phyloP scores from a whole-genome alignment of 1,284 basidiomycete genomes.

The Leccinum subrobustum region DNA sequence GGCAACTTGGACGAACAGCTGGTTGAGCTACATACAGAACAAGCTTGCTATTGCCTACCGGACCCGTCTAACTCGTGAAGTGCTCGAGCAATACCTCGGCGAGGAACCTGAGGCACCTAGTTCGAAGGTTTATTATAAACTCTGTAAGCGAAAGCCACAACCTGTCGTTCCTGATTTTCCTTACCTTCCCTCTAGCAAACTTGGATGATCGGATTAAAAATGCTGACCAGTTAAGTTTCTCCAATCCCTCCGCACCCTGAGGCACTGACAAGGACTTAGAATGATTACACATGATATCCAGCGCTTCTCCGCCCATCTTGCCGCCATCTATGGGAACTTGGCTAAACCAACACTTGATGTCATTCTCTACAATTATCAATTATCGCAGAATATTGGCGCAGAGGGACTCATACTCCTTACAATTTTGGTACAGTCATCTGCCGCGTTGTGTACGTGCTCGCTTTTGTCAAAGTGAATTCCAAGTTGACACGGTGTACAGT shows the following conservation, averaged over 20 bases:
- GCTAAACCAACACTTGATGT: constrained; percentile 94
- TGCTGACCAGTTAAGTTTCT: constrained; percentile 76
- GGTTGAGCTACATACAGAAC: constrained; percentile 92
- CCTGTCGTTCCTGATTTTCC: background rate
- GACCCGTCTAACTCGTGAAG: constrained; percentile 81
- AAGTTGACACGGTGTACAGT: constrained; percentile 46
- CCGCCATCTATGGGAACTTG: constrained; percentile 92
- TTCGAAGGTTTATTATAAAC: constrained; percentile 88
- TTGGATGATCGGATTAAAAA: constrained; percentile 96
- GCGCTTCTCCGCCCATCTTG: constrained; percentile 88
- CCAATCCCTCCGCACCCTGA: background rate
- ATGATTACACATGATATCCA: constrained; percentile 97
- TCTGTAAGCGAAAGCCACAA: constrained; percentile 51
- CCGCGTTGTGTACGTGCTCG: constrained; percentile 65
- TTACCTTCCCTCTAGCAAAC: constrained; percentile 55
- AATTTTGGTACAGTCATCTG: constrained; percentile 80
- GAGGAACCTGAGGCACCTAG: constrained; percentile 60
- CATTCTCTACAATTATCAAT: constrained; percentile 94
- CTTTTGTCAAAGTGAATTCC: background rate
- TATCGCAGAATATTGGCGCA: constrained; percentile 92
- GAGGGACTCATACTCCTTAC: constrained; percentile 89
- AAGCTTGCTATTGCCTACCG: constrained; percentile 93
- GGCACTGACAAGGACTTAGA: constrained; percentile 37
- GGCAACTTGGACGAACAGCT: constrained; percentile 95
- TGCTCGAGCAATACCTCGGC: constrained; percentile 85